Base-by-base conservation (phyloP, 495 filamentous ascomycete genomes). In the Talaromyces trachyspermus region DNA sequence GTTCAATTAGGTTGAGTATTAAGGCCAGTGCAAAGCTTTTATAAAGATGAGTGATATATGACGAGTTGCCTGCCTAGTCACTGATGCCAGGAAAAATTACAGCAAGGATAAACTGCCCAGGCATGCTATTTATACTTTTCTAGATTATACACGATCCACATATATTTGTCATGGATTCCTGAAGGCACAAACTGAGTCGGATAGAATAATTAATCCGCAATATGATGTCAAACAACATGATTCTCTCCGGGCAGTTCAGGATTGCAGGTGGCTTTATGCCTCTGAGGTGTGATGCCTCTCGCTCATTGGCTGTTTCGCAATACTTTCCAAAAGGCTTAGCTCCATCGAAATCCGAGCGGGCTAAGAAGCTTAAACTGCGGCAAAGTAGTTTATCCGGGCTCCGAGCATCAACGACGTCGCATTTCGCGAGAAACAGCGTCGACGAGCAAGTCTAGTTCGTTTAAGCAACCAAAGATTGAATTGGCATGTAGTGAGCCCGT, bases 301-400 rank as follows among this genome's bases (percentile, higher is more conserved):
- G 15, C 6, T 44, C 8, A 44, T 44, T 33, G 42, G 42, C 42
- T 44, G 25, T 17, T 22, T 44, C 42, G 42, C 42, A 32, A 44
- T 44, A 44, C 24, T n/a, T 44, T 44, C 42, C 26, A 18, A 44
- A 44, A 44, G 42, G 42, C 29, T 6, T 44, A 44, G 42, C 18
- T 25, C 6, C 5, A 10, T 2, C n/a, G 1, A 22, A 5, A 3
- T 14, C 14, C 3, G 33, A 7, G 1, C 11, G 8, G 17, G 25
- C 20, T 43, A 18, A 17, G 23, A 19, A 14, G 2, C 2, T 27
- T 15, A n/a, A n/a, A n/a, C n/a, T n/a, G n/a, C n/a, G n/a, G n/a
- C n/a, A n/a, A n/a, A n/a, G n/a, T n/a, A n/a, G n/a, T n/a, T n/a
- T n/a, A n/a, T n/a, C n/a, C n/a, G n/a, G n/a, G n/a, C n/a, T n/a